Base-by-base conservation (phyloP, 2,329 filamentous ascomycete genomes). In the Clarireedia paspali region DNA sequence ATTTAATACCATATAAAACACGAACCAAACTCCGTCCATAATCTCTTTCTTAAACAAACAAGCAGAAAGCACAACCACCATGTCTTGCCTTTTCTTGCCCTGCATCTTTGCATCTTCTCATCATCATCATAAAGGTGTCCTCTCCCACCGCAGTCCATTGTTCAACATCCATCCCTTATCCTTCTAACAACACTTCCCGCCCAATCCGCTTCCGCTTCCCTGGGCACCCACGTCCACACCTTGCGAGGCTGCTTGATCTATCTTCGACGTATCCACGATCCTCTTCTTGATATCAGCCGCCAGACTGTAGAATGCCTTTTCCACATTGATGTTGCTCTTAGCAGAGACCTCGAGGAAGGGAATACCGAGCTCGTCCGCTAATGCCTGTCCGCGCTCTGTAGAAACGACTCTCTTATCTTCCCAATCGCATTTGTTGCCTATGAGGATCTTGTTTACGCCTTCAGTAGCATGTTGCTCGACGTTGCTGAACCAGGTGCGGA, bases 371-470 rank as follows among this genome's bases (percentile, higher is more conserved):
- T 97, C 94, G 74, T 96, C 88, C 58, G 94, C 94, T 56, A 99
- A 83, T 63, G 87, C 86, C 74, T 99, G 91, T 66, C 94, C 94
- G 70, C 91, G 87, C 72, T 96, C 91, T 58, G 88, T 95, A 50
- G 89, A 91, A 44, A 99, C 88, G 55, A 89, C 91, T 65, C 94
- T 87, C 81, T 97, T 97, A 77, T 99, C 94, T 75, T 97, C 94
- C 94, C 94, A 97, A 75, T 99, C 94, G 77, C 94, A 99, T 77
- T 99, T 99, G 82, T 99, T 99, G 72, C 94, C 94, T 65, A 99
- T 96, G 64, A 99, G 83, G 70, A 99, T 97, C 81, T 97, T 99
- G 84, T 97, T 96, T 70, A 99, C 94, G 68, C 94, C 94, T 76
- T 97, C 94, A 67, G 90, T 96, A 57, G 94, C 94, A 76, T 99